Evolutionary conservation across 257 asterid genomes (phyloP).

Genomic region (Gentiana straminea): DNA sequence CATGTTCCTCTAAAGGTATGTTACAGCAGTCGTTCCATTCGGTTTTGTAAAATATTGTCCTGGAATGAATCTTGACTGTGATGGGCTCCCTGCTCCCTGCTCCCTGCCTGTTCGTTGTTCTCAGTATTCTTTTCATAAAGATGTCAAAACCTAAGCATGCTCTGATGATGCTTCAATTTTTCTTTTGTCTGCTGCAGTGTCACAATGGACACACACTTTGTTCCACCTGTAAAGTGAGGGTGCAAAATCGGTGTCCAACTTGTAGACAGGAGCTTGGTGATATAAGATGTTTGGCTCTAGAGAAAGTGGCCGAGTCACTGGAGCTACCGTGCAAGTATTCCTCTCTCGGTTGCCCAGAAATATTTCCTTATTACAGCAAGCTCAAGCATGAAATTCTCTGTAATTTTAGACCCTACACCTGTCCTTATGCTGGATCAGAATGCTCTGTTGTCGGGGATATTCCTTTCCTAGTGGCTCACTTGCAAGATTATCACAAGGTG

Average conservation of each 20-base stretch:
- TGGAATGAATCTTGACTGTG: too few relatives aligned
- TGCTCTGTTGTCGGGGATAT: constrained; percentile 75
- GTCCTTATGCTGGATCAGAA: constrained; percentile 91
- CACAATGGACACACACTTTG: constrained; percentile 85
- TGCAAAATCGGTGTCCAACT: constrained; percentile 78
- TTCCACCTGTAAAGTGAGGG: constrained; percentile 82
- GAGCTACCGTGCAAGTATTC: constrained; percentile 80
- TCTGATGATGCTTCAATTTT: neutral
- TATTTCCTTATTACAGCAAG: constrained; percentile 82
- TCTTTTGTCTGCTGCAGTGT: constrained; percentile 39
- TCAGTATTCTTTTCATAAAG: too few relatives aligned
- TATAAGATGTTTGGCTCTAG: constrained; percentile 86
- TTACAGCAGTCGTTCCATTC: too few relatives aligned
- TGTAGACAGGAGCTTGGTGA: constrained; percentile 91
- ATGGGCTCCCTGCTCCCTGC: too few relatives aligned
- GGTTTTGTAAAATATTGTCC: too few relatives aligned
- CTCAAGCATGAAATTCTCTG: constrained; percentile 74
- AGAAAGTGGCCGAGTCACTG: constrained; percentile 88
- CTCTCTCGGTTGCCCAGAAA: constrained; percentile 79
- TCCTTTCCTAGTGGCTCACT: constrained; percentile 60
- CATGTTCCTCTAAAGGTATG: too few relatives aligned
- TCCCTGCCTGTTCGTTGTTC: too few relatives aligned
- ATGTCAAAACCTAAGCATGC: neutral
- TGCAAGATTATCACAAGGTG: constrained; percentile 83
- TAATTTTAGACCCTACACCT: constrained; percentile 76